phyloP scores from a whole-genome alignment of 108 stramenopile species.

The Cyclotella atomus region DNA sequence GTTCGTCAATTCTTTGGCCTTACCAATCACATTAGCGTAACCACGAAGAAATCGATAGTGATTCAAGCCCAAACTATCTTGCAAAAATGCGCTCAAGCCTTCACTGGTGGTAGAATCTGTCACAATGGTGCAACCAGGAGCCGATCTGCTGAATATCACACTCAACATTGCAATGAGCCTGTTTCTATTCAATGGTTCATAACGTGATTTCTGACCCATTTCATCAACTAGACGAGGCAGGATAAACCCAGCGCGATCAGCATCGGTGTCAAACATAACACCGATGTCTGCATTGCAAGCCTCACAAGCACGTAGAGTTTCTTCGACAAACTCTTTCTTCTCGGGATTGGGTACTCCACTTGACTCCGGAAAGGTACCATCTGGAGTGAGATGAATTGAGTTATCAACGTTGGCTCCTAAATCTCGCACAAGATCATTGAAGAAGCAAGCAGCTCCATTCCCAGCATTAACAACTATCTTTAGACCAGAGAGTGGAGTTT shows the following conservation, averaged over 20 bases:
- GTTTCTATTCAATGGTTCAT: conserved; percentile 81
- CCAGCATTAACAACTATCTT: conserved; percentile 82
- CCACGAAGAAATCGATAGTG: conserved; percentile 82
- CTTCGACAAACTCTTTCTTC: conserved; percentile 64
- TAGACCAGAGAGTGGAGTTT: conserved; percentile 58
- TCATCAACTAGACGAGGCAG: conserved; percentile 45
- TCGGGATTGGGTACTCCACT: conserved; percentile 88
- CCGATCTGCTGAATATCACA: conserved; percentile 59
- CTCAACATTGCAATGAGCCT: conserved; percentile 82
- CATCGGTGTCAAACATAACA: conserved; percentile 89
- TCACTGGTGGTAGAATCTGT: conserved; percentile 84
- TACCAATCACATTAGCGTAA: conserved; percentile 86
- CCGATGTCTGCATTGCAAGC: conserved; percentile 74
- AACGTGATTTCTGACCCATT: conserved; percentile 26
- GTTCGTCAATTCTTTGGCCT: conserved; percentile 71
- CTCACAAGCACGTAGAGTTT: conserved; percentile 64
- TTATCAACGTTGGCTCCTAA: conserved; percentile 75
- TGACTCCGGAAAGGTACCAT: conserved; percentile 61
- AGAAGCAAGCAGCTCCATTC: conserved; percentile 81
- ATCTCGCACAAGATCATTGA: conserved; percentile 59
- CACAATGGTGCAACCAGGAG: conserved; percentile 76
- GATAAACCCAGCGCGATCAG: conserved; percentile 85
- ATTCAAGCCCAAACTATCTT: conserved; percentile 55
- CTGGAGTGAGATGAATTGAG: conserved; percentile 58
- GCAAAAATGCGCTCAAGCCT: conserved; percentile 68